Evolutionary conservation across 805 yeast genomes (phyloP), one percentile per base, ranked within the genome.

Genomic region (Yarrowia yakushimensis): DNA sequence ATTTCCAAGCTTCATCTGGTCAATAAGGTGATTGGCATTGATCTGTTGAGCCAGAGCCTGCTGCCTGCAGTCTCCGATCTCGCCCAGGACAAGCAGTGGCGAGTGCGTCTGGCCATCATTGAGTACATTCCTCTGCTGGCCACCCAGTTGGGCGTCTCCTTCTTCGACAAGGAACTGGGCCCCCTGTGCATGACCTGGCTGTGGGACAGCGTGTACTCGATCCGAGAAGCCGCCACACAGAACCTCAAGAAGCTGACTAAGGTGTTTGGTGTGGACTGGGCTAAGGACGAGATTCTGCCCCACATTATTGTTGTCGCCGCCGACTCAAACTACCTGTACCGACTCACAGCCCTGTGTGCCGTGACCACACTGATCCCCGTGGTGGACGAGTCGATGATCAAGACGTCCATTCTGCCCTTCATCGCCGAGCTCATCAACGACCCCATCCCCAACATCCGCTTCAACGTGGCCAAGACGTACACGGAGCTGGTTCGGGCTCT

Each of bases 21-120:
- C 34, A 93, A 94, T 73, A 94, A 91, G 69, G 96, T 92, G 60
- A 88, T 94, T 69, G 99, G 99, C 30, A 90, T 94, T 67, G 92
- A 87, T 68, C 78, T 88, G 65, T 80, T 94, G 67, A 86, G 96
- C 25, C 92, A 91, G 69, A 87, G 91, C 39, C 79, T 94, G 66
- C 80, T 94, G 67, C 99, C 99, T 3, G 98, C 99, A 2, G 93
- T 94, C 67, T 86, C 96, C 11, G 97, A 93, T 68, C 81, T 94
- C 67, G 98, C 99, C 11, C 92, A 91, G 72, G 99, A 94, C 76
- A 87, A 87, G 70, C 93, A 92, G 72, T 94, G 99, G 99, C 85
- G 99, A 71, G 97, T 94, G 28, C 85, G 98, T 72, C 81, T 94
- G 72, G 98, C 98, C 11, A 94, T 94, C 66, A 94, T 94, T 71